These are phyloP conservation scores for Tardiomyces blankii DNA, from an alignment of 1,139 yeast species.

Conservation along the genomic window DNA sequence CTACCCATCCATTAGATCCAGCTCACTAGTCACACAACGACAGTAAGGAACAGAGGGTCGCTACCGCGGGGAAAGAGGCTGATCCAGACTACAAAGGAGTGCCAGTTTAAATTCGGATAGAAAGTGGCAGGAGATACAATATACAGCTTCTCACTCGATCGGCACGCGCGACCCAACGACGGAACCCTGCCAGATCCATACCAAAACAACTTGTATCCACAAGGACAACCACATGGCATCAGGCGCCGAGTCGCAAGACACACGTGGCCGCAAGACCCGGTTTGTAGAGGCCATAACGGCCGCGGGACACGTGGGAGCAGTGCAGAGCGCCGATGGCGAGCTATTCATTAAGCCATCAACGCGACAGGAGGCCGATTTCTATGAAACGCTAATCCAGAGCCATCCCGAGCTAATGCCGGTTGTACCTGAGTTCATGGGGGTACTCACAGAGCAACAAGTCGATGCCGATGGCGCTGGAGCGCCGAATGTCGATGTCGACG, in stretches of 20 bases:
- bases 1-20: no score
- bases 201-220: no score
- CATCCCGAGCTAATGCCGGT: conserved; percentile 15
- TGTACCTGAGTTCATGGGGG: conserved; percentile 33
- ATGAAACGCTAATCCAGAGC: conserved; percentile 27
- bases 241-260: background rate
- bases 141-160: no score
- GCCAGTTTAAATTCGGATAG: no score
- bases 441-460: conserved; percentile 22
- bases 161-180: no score
- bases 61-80: no score
- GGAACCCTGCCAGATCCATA: no score
- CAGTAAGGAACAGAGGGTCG: no score
- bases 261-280: background rate
- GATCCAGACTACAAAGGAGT: no score
- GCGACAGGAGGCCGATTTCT: conserved; percentile 61
- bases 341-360: conserved; percentile 62
- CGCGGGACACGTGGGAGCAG: conserved; percentile 85
- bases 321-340: conserved; percentile 49
- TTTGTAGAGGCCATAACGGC: conserved; percentile 35
- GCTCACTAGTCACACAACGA: no score
- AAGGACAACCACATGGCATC: background rate
- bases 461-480: background rate
- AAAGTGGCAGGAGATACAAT: no score
- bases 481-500: background rate